Evolutionary conservation across 2,329 filamentous ascomycete species (phyloP), one percentile per base, ranked within the genome.

Genomic region (Aspergillus bombycis): DNA sequence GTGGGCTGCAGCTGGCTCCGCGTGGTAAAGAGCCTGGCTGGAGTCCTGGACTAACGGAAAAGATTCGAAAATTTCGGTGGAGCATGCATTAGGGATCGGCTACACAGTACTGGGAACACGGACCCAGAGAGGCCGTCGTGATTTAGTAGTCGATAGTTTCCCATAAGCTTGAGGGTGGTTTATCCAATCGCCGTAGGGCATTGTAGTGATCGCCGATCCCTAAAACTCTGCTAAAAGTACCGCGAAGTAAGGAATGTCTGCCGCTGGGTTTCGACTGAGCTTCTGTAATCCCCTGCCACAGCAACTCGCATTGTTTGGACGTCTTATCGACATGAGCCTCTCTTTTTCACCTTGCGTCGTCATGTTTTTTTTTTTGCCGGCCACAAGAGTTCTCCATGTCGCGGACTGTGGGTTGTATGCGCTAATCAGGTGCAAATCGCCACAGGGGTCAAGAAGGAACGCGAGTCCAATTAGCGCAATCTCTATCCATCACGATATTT

Each of bases 101-200:
- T 58, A n/a, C n/a, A n/a, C n/a, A n/a, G n/a, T n/a, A 32, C 23
- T 43, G 21, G 57, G 32, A 54, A 36, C 52, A 34, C 50, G 50
- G 52, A 54, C 32, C 43, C 52, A 52, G 45, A 59, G 38, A 57
- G n/a, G 30, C 58, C 50, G 38, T 60, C 48, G 48, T 32, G 50
- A 53, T 52, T 54, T 64, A 65, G 65, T 62, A 32, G n/a, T 56
- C 48, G 61, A 62, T 65, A 65, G 65, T 60, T 50, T 36, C 60
- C 46, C 59, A 36, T 63, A 57, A 55, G 50, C 50, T 45, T 34
- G 53, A 45, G 48, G 57, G 60, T 48, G 52, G 60, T 55, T 57
- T 21, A 52, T 55, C 60, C 59, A 62, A 61, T 67, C 60, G 50
- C 46, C 23, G 34, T 45, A 43, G 48, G 38, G 46, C 14, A 26